Evolutionary conservation across 805 yeast genomes (phyloP).

Genomic region (Jamesozyma lodderae): DNA sequence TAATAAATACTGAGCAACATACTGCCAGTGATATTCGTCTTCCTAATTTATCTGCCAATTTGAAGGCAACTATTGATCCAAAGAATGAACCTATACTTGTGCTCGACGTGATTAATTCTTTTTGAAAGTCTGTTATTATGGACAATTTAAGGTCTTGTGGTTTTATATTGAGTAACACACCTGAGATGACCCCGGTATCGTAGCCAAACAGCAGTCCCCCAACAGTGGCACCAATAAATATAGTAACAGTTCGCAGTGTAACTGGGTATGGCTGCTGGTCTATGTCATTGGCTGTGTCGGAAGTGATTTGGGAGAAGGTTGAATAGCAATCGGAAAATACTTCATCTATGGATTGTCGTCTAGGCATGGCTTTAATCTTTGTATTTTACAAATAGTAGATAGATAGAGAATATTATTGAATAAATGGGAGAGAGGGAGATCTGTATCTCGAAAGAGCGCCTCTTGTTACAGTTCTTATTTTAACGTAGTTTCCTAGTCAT

Average conservation of each 20-base stretch:
- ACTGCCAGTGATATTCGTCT: conserved; percentile 32
- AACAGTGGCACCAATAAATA: conserved; percentile 35
- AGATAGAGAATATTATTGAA: too few relatives aligned
- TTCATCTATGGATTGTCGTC: conserved; percentile 9
- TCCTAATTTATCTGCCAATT: conserved; percentile 43
- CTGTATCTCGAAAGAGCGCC: too few relatives aligned
- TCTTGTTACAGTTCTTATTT: too few relatives aligned
- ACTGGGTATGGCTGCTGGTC: conserved; percentile 23
- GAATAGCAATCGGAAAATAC: conserved; percentile 26
- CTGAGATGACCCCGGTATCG: conserved; percentile 57
- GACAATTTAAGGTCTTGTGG: conserved; percentile 33
- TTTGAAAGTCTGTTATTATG: conserved; percentile 29
- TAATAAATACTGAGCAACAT: conserved; percentile 39
- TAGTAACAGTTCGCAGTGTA: conserved; percentile 13
- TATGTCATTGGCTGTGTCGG: conserved; percentile 23
- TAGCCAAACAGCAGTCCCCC: conserved; percentile 59
- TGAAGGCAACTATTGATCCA: conserved; percentile 44
- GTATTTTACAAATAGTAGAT: too few relatives aligned
- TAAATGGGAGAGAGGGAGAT: too few relatives aligned
- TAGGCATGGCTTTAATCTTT: neutral
- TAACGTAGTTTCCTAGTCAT: too few relatives aligned
- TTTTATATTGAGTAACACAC: conserved; percentile 40
- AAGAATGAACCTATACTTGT: conserved; percentile 48
- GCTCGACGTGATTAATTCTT: conserved; percentile 37
- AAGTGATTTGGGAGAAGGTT: conserved; percentile 21